Base-by-base conservation (phyloP, 441 rosid genomes). In the Theobroma grandiflorum region DNA sequence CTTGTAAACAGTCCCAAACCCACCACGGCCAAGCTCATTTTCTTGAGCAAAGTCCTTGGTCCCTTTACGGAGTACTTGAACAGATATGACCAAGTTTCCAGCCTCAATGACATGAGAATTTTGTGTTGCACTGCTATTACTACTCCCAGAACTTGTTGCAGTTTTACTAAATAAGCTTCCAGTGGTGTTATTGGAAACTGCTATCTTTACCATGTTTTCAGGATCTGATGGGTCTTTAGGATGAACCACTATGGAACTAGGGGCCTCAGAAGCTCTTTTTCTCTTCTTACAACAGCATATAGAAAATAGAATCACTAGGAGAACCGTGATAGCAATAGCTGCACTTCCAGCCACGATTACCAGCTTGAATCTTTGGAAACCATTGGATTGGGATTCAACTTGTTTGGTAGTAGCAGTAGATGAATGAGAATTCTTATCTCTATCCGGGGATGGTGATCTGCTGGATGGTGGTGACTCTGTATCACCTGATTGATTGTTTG, bases 191-290 rank as follows among this genome's bases (percentile, higher is more conserved):
- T 76, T 81, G 3, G 84, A 82, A 77, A 84, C 80, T n/a, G 85
- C 85, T 57, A 88, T 72, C 85, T 88, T 88, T 69, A 86, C 82
- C 71, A 20, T 50, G 67, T 82, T 83, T 49, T 78, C 84, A 47
- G 82, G 84, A 72, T 84, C 86, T 47, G 82, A 85, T 26, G 84
- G 82, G 70, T 86, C 89, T 80, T 79, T 81, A n/a, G 88, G 89
- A 57, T 82, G 86, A 78, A 84, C 75, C 53, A 88, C 88, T 11
- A 82, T 50, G 75, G 87, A 84, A 73, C 76, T 61, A 4, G 85
- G 74, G 37, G 75, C 57, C 79, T 82, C 79, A 6, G 79, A 40
- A 15, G 63, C 63, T 37, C 58, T 49, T 72, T 84, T 83, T 80
- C 78, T 87, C 82, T 78, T 90, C 86, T 82, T 81, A 69, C 79